These are phyloP conservation scores for Xylariaceae sp. DNA, from an alignment of 2,329 filamentous ascomycete genomes.

Conservation along the genomic window DNA sequence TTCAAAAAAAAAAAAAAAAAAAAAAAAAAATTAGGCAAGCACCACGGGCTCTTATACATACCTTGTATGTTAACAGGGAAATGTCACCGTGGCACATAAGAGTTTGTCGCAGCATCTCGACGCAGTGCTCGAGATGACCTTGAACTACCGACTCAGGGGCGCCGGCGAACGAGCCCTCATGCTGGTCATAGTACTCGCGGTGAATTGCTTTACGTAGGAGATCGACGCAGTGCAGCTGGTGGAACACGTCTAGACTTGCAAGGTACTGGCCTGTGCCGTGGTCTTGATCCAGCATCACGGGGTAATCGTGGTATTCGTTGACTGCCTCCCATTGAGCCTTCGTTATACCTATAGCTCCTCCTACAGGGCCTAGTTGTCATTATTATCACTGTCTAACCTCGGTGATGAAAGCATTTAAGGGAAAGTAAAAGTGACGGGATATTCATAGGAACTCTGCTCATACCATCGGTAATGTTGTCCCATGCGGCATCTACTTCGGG, in stretches of 20 bases:
- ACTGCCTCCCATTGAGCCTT: conserved; percentile 4
- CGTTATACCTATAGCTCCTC: conserved; percentile 3
- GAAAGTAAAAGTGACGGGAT: background rate
- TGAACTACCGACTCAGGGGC: conserved; percentile 2
- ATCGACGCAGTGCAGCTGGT: conserved; percentile 4
- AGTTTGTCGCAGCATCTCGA: conserved; percentile 2
- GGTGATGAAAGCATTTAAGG: background rate
- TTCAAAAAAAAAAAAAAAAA: no score
- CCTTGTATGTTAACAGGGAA: conserved; percentile 1
- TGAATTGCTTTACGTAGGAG: conserved; percentile 2
- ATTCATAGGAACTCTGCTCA: no score
- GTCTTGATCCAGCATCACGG: conserved; percentile 1
- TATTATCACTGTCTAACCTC: conserved; percentile 1
- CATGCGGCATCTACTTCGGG: conserved; percentile 4
- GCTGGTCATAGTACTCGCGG: conserved; percentile 5
- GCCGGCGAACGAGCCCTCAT: conserved; percentile 4
- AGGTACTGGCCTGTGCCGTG: conserved; percentile 4
- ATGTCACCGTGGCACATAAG: conserved; percentile 6
- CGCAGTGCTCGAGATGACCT: conserved; percentile 4
- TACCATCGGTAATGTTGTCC: conserved; percentile 6
- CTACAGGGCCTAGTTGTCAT: conserved; percentile 6
- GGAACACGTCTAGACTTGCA: conserved; percentile 3
- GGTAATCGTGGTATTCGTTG: conserved; percentile 5
- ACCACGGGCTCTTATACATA: no score
- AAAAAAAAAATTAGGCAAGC: no score